phyloP scores from a whole-genome alignment of 768 basidiomycete species.

The Bullera alba region DNA sequence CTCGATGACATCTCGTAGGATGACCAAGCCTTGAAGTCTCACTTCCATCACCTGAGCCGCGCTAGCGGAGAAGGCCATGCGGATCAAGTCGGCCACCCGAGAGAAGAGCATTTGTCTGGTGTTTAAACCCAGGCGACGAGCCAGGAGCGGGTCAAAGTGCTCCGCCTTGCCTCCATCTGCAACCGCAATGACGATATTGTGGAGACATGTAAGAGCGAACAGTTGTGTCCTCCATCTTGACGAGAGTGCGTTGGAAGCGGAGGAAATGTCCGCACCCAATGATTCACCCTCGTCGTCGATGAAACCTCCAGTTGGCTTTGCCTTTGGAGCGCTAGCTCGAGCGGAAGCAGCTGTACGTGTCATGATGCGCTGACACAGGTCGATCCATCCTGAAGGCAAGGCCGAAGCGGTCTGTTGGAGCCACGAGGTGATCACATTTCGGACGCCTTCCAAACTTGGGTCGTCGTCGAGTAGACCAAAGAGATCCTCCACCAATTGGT shows the following conservation, averaged over 20 bases:
- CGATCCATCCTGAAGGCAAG: conserved; percentile 96
- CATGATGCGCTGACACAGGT: conserved; percentile 95
- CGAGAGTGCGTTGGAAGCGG: conserved; percentile 20
- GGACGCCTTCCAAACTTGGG: conserved; percentile 84
- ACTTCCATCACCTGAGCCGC: conserved; percentile 96
- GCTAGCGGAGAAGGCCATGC: conserved; percentile 95
- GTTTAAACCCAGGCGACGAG: conserved; percentile 43
- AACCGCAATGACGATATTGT: conserved; percentile 75
- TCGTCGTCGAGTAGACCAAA: conserved; percentile 95
- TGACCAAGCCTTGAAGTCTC: conserved; percentile 77
- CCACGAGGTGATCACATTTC: conserved; percentile 90
- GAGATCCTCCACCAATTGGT: conserved; percentile 84
- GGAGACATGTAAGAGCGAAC: conserved; percentile 86
- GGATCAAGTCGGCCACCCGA: conserved; percentile 85
- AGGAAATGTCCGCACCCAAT: conserved; percentile 46
- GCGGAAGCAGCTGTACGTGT: conserved; percentile 81
- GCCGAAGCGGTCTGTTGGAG: conserved; percentile 85
- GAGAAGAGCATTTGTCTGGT: conserved; percentile 63
- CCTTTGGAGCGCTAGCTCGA: conserved; percentile 44
- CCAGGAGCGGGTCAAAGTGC: conserved; percentile 72
- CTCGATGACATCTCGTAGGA: conserved; percentile 86
- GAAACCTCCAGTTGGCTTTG: conserved; percentile 29
- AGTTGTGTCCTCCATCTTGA: conserved; percentile 95
- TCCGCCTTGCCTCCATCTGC: conserved; percentile 66
- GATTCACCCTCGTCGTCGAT: conserved; percentile 92